These are phyloP conservation scores for Boletus sensibilis DNA, from an alignment of 768 basidiomycete species.

Conservation along the genomic window DNA sequence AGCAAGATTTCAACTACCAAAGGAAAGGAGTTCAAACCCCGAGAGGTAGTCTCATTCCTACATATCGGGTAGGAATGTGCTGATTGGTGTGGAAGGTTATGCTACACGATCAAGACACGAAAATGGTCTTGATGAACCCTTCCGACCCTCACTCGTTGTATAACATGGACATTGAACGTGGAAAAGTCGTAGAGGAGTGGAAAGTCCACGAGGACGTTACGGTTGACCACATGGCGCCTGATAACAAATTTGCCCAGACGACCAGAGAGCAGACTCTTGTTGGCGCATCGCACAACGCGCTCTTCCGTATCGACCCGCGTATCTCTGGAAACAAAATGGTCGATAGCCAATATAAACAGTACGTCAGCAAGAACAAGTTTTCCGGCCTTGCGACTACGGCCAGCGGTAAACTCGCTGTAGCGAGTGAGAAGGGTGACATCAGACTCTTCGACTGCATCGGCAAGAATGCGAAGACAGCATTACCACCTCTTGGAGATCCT, in stretches of 20 bases:
- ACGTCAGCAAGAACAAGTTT: slow-evolving; percentile 92
- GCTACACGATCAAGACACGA: slow-evolving; percentile 94
- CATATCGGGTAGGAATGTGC: neutral
- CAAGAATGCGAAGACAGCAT: slow-evolving; percentile 97
- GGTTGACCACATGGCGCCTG: slow-evolving; percentile 88
- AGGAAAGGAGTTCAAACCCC: slow-evolving; percentile 82
- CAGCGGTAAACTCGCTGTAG: slow-evolving; percentile 84
- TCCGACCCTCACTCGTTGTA: slow-evolving; percentile 77
- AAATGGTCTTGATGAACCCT: slow-evolving; percentile 92
- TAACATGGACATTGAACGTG: slow-evolving; percentile 89
- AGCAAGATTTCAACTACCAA: slow-evolving; percentile 76
- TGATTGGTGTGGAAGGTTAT: slow-evolving; percentile 62
- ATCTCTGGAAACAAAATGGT: slow-evolving; percentile 91
- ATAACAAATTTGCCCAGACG: slow-evolving; percentile 92
- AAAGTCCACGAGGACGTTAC: slow-evolving; percentile 89
- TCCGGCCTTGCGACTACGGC: slow-evolving; percentile 90
- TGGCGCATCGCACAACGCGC: slow-evolving; percentile 88
- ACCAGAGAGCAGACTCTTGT: slow-evolving; percentile 91
- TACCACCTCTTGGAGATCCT: slow-evolving; percentile 93
- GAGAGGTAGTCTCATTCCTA: slow-evolving; percentile 56
- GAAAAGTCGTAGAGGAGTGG: slow-evolving; percentile 98
- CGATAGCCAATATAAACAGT: slow-evolving; percentile 94
- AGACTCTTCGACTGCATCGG: slow-evolving; percentile 93
- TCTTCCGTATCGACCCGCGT: slow-evolving; percentile 98
- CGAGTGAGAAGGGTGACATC: slow-evolving; percentile 95